Percentiles rank a stretch among this genome's conserved stretches.
These are phyloP conservation scores for Fusarium siculi DNA, from an alignment of 2,329 filamentous ascomycete genomes.

Conservation along the genomic window DNA sequence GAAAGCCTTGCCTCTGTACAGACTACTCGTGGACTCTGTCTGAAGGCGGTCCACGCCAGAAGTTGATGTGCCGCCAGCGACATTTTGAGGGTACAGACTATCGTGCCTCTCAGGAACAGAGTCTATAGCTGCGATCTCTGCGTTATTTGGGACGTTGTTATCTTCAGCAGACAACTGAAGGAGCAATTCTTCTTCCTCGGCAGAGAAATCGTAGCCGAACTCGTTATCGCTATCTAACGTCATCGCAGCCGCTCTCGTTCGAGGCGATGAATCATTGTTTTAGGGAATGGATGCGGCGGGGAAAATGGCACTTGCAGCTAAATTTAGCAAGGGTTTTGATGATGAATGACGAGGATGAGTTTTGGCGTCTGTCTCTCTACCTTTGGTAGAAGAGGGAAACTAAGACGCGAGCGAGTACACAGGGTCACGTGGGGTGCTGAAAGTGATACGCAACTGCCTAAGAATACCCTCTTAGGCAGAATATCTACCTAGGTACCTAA, in stretches of 20 bases:
- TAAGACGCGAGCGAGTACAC: constrained; percentile 30
- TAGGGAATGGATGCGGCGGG: constrained; percentile 1
- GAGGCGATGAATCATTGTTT: constrained; percentile 40
- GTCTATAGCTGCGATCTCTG: constrained; percentile 33
- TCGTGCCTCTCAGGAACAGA: constrained; percentile 37
- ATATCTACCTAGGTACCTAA: not conserved
- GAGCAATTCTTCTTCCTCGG: constrained; percentile 57
- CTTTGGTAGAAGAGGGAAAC: not conserved
- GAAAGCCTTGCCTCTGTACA: constrained; percentile 14
- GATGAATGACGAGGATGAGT: constrained; percentile 8
- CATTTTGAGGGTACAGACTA: constrained; percentile 11
- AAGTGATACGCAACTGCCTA: constrained; percentile 1
- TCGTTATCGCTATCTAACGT: constrained; percentile 53
- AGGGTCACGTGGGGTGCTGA: constrained; percentile 39
- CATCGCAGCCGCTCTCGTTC: constrained; percentile 22
- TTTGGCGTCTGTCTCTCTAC: not conserved
- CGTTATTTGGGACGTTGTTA: constrained; percentile 14
- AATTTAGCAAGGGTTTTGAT: constrained; percentile 3
- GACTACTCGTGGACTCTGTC: not conserved
- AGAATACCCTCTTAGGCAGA: not conserved
- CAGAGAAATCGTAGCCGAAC: constrained; percentile 59
- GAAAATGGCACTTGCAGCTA: constrained; percentile 10
- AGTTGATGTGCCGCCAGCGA: not conserved
- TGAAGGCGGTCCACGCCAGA: constrained; percentile 8
- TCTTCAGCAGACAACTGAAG: constrained; percentile 49